Evolutionary conservation across 805 yeast species (phyloP), one percentile per base, ranked within the genome.

Genomic region (Lipomyces yamanashiensis): DNA sequence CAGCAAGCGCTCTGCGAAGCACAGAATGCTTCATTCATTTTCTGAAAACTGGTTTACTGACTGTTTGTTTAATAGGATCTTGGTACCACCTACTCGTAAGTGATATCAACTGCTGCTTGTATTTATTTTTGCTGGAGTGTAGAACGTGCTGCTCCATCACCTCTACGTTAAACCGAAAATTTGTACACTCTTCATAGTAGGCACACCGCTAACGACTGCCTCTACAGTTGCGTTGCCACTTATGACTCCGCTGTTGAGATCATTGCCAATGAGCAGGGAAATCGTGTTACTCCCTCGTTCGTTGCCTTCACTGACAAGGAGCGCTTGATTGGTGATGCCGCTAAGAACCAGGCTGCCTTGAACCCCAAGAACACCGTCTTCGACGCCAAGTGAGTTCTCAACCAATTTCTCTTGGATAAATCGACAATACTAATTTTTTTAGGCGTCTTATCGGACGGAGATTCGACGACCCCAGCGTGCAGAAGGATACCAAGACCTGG

Each of bases 251-350:
- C 93, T 72, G 98, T 92, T 59, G 98, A 92, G 81, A 92, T 92
- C 79, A 89, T 92, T 76, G 97, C 98, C 74, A 92, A 92, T 78
- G 98, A 92, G 79, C 98, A 92, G 84, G 98, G 98, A 87, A 92
- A 92, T 86, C 90, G 98, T 85, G 92, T 92, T 65, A 92, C 98
- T 62, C 97, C 98, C 63, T 92, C 97, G 39, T 92, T 88, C 77
- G 98, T 92, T 62, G 97, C 97, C 49, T 92, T 92, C 83, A 90
- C 96, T 59, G 95, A 89, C 71, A 85, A 89, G 61, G 98, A 92
- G 83, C 87, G 97, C 81, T 83, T 91, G 74, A 90, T 91, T 75
- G 97, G 97, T 81, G 97, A 91, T 78, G 93, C 97, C 71, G 98
- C 97, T 70, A 92, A 92, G 87, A 92, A 92, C 81, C 98, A 92